Evolutionary conservation across 495 filamentous ascomycete genomes (phyloP), one percentile per base, ranked within the genome.

Genomic region (Neurospora sp.): DNA sequence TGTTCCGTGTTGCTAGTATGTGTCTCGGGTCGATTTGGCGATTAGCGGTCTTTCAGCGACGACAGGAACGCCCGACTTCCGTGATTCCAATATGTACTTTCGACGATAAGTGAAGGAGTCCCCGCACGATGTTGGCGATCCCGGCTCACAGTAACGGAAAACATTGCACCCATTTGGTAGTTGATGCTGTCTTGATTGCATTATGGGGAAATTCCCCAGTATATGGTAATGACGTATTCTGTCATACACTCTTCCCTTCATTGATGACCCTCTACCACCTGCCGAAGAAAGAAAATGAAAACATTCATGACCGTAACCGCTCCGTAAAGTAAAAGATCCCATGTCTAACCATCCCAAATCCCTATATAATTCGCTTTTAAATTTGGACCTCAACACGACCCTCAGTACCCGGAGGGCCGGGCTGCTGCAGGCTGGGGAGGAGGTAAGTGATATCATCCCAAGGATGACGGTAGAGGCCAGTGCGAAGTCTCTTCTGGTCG

Each of bases 401-500:
- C 84, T 98, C 94, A 69, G 86, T 85, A 78, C 94, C 94, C 41
- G 92, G 90, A 27, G 87, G 87, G 71, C 87, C 88, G 38, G 87
- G 85, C 83, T 92, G 87, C 77, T 87, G 86, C 74, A 97, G 86
- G 82, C 86, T 92, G 76, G 94, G 94, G 70, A 98, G 91, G 69
- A 98, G 87, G 85, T 98, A 98, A 74, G 94, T 98, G 82, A 98
- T 98, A 82, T 96, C 93, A 81, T 97, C 94, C 94, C 94, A 97
- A 80, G 94, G 94, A 89, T 97, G 96, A 82, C 96, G 91, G 91
- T 99, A 99, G 75, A 99, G 89, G 80, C 96, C 96, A 77, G 96
- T 99, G 78, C 94, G 90, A 83, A 99, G 89, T 82, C 96, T 89
- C 94, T 99, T 99, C 88, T 99, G 96, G 84, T 99, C 96, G 76